A percentile compares a stretch with the other conserved stretches of the same genome.
phyloP scores from a whole-genome alignment of 2,329 filamentous ascomycete genomes.

The Penicillium concentricum region DNA sequence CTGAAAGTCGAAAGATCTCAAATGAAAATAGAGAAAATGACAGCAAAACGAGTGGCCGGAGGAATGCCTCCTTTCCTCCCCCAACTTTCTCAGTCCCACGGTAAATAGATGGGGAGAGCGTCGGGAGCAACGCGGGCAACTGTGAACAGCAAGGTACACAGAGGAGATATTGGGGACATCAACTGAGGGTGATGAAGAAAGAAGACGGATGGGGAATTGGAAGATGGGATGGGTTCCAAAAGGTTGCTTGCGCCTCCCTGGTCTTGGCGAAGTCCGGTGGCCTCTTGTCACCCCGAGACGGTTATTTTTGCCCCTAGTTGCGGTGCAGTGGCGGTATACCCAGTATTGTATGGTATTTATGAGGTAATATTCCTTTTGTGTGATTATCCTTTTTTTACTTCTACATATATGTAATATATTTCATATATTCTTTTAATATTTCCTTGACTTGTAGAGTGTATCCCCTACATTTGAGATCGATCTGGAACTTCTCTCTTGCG shows the following conservation, averaged over 20 bases:
- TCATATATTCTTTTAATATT: neutral
- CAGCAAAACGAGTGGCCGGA: conserved; percentile 42
- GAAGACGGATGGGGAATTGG: conserved; percentile 20
- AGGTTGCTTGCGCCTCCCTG: conserved; percentile 26
- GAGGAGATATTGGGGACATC: conserved; percentile 30
- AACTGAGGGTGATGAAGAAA: conserved; percentile 24
- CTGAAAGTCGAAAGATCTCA: conserved; percentile 11
- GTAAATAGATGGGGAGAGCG: conserved; percentile 32
- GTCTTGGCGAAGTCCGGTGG: conserved; percentile 5
- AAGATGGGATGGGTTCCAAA: conserved; percentile 29
- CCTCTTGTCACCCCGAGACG: conserved; percentile 22
- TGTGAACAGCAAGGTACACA: conserved; percentile 28
- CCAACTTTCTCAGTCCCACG: conserved; percentile 32
- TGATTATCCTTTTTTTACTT: neutral
- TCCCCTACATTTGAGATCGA: neutral
- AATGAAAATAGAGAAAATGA: conserved; percentile 26
- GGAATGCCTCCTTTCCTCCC: conserved; percentile 43
- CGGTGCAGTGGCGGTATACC: conserved; percentile 10
- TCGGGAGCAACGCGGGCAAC: conserved; percentile 26
- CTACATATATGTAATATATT: no score
- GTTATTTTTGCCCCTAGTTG: conserved; percentile 25
- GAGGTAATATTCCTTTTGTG: neutral
- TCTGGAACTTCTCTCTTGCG: neutral
- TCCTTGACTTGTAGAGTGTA: neutral
- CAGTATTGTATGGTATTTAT: conserved; percentile 7